These are phyloP conservation scores for Cryptococcus depauperatus DNA, from an alignment of 1,284 basidiomycete species.

Conservation along the genomic window DNA sequence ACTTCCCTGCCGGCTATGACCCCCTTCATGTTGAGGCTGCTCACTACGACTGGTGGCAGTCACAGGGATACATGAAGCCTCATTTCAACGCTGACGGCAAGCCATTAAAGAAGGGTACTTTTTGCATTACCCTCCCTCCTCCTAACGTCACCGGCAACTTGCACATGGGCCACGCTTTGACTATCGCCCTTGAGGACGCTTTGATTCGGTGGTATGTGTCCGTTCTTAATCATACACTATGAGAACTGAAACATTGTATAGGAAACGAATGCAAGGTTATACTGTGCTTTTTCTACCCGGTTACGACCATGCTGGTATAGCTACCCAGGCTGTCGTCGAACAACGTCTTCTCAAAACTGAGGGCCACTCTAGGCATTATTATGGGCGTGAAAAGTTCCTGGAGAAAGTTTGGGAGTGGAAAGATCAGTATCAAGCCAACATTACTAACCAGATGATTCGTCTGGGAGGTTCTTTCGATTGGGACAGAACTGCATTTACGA, in stretches of 20 bases:
- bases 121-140: constrained; percentile 86
- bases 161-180: constrained; percentile 94
- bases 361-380: constrained; percentile 81
- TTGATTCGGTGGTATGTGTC: constrained; percentile 69
- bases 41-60: constrained; percentile 99
- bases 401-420: constrained; percentile 95
- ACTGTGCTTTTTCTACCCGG: constrained; percentile 87
- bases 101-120: constrained; percentile 55
- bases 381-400: constrained; percentile 87
- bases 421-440: constrained; percentile 89
- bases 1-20: constrained; percentile 76
- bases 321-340: constrained; percentile 97
- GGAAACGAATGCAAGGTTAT: constrained; percentile 94
- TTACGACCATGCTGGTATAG: constrained; percentile 98
- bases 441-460: constrained; percentile 80
- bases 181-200: constrained; percentile 84
- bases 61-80: constrained; percentile 83
- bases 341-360: constrained; percentile 78
- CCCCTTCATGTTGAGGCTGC: constrained; percentile 89
- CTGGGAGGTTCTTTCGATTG: constrained; percentile 94
- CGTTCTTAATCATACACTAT: neutral
- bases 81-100: constrained; percentile 55
- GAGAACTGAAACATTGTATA: constrained; percentile 32
- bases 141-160: constrained; percentile 98
- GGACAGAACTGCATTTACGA: constrained; percentile 89